Percentiles rank a stretch among this genome's conserved stretches.
Conservation (phyloP, 2,329 filamentous ascomycete genomes). For the Rhexocercosporidium sp. region DNA sequence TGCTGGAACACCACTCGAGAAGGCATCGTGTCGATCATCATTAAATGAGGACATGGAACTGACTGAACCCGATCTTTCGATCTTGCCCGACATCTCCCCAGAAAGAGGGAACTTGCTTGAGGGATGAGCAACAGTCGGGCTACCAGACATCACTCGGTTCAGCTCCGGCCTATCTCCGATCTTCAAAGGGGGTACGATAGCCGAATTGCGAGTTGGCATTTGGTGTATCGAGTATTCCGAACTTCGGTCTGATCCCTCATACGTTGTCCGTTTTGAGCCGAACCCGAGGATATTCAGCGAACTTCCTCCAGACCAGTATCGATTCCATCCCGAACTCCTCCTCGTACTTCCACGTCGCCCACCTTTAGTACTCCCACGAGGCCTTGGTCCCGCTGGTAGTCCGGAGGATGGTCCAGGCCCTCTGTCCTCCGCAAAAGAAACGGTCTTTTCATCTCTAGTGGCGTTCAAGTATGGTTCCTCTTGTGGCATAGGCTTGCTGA, state of each 20-base stretch:
- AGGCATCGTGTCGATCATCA: conserved; percentile 49
- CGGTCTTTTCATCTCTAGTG: conserved; percentile 40
- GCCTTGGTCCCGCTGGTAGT: conserved; percentile 20
- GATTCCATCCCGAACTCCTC: conserved; percentile 76
- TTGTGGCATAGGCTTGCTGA: conserved; percentile 65
- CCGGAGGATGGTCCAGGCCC: conserved; percentile 13
- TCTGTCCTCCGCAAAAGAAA: conserved; percentile 43
- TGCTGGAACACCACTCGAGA: conserved; percentile 69
- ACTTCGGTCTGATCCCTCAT: conserved; percentile 51
- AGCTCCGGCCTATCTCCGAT: conserved; percentile 62
- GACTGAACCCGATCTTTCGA: conserved; percentile 60
- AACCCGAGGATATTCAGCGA: conserved; percentile 69
- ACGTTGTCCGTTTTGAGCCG: conserved; percentile 50
- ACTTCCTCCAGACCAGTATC: conserved; percentile 78
- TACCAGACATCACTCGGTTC: conserved; percentile 69
- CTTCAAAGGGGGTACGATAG: conserved; percentile 70
- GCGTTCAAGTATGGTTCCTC: conserved; percentile 27
- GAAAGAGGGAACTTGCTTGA: conserved; percentile 53
- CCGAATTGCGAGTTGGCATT: conserved; percentile 62
- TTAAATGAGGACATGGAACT: conserved; percentile 38
- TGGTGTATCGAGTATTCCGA: conserved; percentile 58
- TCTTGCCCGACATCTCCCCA: conserved; percentile 64
- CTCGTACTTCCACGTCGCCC: conserved; percentile 43
- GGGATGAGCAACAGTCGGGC: conserved; percentile 67
- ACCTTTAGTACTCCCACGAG: conserved; percentile 32